Conservation (phyloP, 768 basidiomycete genomes). For the Hirschioporus abietinus region DNA sequence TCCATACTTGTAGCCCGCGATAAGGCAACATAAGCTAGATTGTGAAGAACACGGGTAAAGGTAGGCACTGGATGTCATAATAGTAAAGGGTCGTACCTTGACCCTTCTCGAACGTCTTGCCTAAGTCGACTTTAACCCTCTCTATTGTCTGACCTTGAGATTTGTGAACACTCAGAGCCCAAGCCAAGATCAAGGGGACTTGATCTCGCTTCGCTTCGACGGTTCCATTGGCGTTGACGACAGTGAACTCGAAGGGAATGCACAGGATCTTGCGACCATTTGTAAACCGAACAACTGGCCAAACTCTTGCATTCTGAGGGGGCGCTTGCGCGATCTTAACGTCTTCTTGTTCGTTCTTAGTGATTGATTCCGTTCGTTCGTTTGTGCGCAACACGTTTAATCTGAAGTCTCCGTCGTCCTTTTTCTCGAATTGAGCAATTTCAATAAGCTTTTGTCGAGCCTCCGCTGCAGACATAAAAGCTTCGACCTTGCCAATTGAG, state of each 20-base stretch:
- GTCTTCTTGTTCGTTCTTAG: neutral
- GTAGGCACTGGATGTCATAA: neutral
- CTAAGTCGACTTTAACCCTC: slow-evolving; percentile 75
- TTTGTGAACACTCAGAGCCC: slow-evolving; percentile 87
- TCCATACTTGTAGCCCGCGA: slow-evolving; percentile 70
- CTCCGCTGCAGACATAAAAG: slow-evolving; percentile 40
- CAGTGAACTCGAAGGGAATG: slow-evolving; percentile 55
- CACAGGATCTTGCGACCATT: slow-evolving; percentile 42
- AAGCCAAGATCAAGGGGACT: slow-evolving; percentile 69
- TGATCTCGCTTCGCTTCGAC: slow-evolving; percentile 58
- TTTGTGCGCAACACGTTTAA: neutral
- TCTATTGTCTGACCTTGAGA: slow-evolving; percentile 88
- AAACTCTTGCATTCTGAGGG: slow-evolving; percentile 28
- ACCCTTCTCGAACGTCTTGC: slow-evolving; percentile 72
- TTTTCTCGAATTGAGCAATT: slow-evolving; percentile 33
- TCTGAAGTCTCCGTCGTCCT: slow-evolving; percentile 11
- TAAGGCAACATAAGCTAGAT: slow-evolving; percentile 61
- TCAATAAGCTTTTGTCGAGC: slow-evolving; percentile 33
- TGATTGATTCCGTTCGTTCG: slow-evolving; percentile 14
- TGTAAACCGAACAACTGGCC: slow-evolving; percentile 61
- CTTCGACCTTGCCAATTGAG: slow-evolving; percentile 51
- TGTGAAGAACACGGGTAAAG: slow-evolving; percentile 7
- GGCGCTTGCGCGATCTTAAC: no score
- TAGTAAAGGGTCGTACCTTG: slow-evolving; percentile 43
- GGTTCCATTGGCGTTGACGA: slow-evolving; percentile 52